A percentile compares a stretch with the other conserved stretches of the same genome.
Evolutionary conservation across 1,284 basidiomycete species (phyloP).

Genomic region (Apiotrichum porosum): DNA sequence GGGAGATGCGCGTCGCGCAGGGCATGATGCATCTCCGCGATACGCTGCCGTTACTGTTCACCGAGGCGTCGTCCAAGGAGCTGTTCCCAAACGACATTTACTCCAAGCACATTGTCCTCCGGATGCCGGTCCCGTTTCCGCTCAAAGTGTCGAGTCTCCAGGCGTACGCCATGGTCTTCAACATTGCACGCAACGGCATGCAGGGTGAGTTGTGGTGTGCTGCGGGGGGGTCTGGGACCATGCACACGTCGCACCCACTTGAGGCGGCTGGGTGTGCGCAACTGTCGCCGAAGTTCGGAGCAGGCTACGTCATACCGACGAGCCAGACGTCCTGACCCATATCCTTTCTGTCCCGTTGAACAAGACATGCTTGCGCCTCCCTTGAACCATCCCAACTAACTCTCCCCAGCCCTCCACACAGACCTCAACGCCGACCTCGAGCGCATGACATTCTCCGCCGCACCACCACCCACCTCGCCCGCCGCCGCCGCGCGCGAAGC

Average conservation of each 20-base stretch:
- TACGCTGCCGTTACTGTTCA: constrained; percentile 44
- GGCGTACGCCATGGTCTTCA: constrained; percentile 42
- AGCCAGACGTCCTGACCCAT: too few species aligned
- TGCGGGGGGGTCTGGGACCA: background rate
- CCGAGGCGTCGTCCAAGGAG: constrained; percentile 19
- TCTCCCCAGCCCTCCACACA: constrained; percentile 43
- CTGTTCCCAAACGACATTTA: constrained; percentile 46
- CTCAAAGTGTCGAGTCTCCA: constrained; percentile 42
- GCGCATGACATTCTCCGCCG: constrained; percentile 39
- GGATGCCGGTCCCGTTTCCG: constrained; percentile 42
- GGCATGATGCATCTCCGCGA: constrained; percentile 47
- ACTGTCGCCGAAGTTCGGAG: too few species aligned
- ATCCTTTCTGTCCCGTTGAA: too few species aligned
- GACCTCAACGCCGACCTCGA: constrained; percentile 38
- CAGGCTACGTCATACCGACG: background rate
- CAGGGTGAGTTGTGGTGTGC: constrained; percentile 33
- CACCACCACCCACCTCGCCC: constrained; percentile 12
- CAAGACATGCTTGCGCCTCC: too few species aligned
- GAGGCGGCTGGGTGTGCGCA: too few species aligned
- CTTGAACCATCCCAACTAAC: too few species aligned
- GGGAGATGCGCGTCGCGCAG: constrained; percentile 45
- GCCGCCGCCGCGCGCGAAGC: constrained; percentile 10
- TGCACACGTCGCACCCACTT: too few species aligned
- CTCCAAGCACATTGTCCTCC: constrained; percentile 37
- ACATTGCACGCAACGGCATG: constrained; percentile 45